These are phyloP conservation scores for Petunia secreta DNA, from an alignment of 257 asterid genomes.

Conservation along the genomic window DNA sequence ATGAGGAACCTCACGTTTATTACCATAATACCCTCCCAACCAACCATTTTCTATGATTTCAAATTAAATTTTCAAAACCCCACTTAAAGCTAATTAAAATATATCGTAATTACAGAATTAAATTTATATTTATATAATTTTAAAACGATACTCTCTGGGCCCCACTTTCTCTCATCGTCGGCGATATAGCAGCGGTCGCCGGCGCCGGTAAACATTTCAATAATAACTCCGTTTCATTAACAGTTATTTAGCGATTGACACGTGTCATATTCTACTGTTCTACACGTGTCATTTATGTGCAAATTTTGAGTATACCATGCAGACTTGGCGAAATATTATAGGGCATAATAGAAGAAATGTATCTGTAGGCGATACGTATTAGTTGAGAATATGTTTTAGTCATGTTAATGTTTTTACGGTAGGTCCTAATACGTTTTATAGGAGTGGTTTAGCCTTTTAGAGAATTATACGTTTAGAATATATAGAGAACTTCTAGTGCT, in stretches of 20 bases:
- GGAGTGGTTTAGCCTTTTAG: too few relatives aligned
- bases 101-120: neutral
- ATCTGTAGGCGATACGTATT: too few relatives aligned
- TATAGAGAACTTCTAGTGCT: too few relatives aligned
- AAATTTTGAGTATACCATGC: neutral
- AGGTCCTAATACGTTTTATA: too few relatives aligned
- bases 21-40: neutral
- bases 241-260: neutral
- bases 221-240: neutral
- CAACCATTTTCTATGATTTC: neutral
- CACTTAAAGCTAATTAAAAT: neutral
- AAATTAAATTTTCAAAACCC: neutral
- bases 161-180: constrained; percentile 31
- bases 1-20: neutral
- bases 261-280: neutral
- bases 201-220: constrained; percentile 10
- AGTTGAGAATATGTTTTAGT: too few relatives aligned
- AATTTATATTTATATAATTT: neutral
- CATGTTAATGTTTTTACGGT: neutral
- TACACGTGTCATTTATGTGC: neutral
- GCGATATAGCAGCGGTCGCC: constrained; percentile 25
- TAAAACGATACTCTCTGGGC: constrained; percentile 17
- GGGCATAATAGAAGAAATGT: too few relatives aligned
- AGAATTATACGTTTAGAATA: too few relatives aligned
- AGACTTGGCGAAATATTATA: too few relatives aligned